Evolutionary conservation across 169 alveolate genomes (phyloP), one percentile per base, ranked within the genome.

Genomic region (Plasmodium sp.): DNA sequence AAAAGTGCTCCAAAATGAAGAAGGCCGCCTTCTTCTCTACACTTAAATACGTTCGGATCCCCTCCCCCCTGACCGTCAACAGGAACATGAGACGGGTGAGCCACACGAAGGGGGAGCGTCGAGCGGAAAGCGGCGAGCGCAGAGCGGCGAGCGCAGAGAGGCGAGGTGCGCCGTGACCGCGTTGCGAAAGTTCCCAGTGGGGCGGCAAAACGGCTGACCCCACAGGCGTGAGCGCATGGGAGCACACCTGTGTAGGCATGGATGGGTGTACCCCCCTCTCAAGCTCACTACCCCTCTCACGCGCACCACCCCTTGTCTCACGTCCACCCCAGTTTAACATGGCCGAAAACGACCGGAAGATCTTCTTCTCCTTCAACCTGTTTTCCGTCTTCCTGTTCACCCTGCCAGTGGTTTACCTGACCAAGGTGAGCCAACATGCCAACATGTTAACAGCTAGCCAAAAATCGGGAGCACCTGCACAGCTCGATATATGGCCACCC

Each of bases 281-380:
- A 33, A 33, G 18, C n/a, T 22, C 72, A 27, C 16, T 10, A 36
- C 18, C 71, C 18, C 71, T 54, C 18, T 54, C 27, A 22, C 14
- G 27, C 3, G 3, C 7, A 1, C 7, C 18, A 14, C 3, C 71
- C 33, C 6, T 27, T 22, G 9, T 51, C 33, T 34, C 75, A 10
- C n/a, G 10, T 84, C 41, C 9, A 7, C 18, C 71, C n/a, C 54
- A 91, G 95, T 91, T 91, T 41, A 91, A 91, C 22, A 91, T 91
- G 95, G 95, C 92, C 31, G 95, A 91, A 91, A 43, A 91, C 43
- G 95, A 91, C 62, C 45, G 95, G 54, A 91, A 80, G 56, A 81
- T 81, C 18, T 91, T 91, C 56, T 91, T 81, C 81, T 81, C 95
- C 18, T 81, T 81, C 16, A 92, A 81, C 71, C 18, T 92, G 9